Evolutionary conservation across 1,284 basidiomycete genomes (phyloP), one percentile per base, ranked within the genome.

Genomic region (Heterobasidion annosum): DNA sequence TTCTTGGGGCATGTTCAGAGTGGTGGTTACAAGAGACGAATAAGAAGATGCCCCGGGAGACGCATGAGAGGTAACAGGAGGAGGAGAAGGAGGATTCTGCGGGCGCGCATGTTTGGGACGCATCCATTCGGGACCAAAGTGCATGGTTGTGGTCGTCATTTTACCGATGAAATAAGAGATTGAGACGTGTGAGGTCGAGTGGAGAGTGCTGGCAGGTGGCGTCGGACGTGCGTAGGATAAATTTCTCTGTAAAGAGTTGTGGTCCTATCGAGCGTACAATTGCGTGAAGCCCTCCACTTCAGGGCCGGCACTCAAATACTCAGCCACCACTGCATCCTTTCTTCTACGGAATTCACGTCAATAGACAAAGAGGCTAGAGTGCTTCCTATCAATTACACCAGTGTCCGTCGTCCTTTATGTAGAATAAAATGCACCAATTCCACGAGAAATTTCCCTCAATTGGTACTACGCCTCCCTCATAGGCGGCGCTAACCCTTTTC

Each of bases 91-190:
- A 52, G 73, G 76, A 50, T 63, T 67, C 55, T 77, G 78, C 42
- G 77, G 69, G 61, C 81, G 81, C 54, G 79, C 63, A 57, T 85
- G 81, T 71, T 89, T 90, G 59, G 82, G 79, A 62, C 89, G 82
- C 88, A 92, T 91, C 89, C 90, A 92, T 73, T 91, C 88, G 51
- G 88, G 89, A 64, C 86, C 88, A 74, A 91, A 90, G 68, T 91
- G 89, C 81, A 90, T 85, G 18, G 86, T 85, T 50, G 78, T 76
- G 52, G 83, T 75, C 57, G 83, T 78, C 84, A 88, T 89, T 77
- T 76, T 61, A 56, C 54, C 37, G 42, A 35, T 52, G 32, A 12
- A 13, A 34, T 8, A 16, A 16, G 9, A 16, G 33, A 8, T 51
- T 35, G 7, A 8, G 16, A n/a, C 10, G 12, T 40, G 37, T 40